These are phyloP conservation scores for Ophiostoma sp. DNA, from an alignment of 2,329 filamentous ascomycete species.

Conservation along the genomic window DNA sequence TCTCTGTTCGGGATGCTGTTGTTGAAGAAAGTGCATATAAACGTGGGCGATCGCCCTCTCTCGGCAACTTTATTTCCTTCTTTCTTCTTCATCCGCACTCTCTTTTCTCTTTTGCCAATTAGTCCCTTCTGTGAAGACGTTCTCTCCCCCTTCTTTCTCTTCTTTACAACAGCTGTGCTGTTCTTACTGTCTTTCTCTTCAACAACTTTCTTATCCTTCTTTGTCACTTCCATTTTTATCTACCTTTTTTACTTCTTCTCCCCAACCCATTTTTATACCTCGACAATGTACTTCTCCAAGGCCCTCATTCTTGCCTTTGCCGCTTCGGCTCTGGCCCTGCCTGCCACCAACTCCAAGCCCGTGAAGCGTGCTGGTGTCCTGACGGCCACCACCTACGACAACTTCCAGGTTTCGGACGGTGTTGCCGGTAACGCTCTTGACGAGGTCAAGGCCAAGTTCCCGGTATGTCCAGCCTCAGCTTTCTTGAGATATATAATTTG, in stretches of 20 bases:
- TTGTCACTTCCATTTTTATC: background rate
- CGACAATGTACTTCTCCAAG: slow-evolving; percentile 44
- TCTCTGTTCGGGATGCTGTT: background rate
- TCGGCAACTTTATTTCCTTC: background rate
- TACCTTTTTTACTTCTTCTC: background rate
- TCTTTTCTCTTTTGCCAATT: slow-evolving; percentile 15
- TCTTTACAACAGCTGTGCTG: slow-evolving; percentile 30
- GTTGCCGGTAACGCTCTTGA: slow-evolving; percentile 53
- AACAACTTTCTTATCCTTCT: background rate
- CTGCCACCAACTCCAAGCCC: slow-evolving; percentile 29
- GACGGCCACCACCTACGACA: slow-evolving; percentile 36
- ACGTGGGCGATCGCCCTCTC: background rate
- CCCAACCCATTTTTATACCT: background rate
- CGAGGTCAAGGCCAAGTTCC: slow-evolving; percentile 56
- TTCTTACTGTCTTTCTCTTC: slow-evolving; percentile 23
- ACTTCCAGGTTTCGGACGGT: slow-evolving; percentile 54
- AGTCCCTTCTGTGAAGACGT: slow-evolving; percentile 28
- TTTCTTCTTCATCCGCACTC: slow-evolving; percentile 20
- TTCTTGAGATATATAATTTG: background rate
- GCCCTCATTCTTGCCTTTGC: slow-evolving; percentile 41
- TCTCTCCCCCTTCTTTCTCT: slow-evolving; percentile 17
- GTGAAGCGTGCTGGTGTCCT: slow-evolving; percentile 38
- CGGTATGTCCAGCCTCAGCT: slow-evolving; percentile 39
- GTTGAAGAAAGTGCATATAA: slow-evolving; percentile 20
- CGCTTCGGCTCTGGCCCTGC: slow-evolving; percentile 39